Base-by-base conservation (phyloP, 495 filamentous ascomycete species). In the Penicillium paradoxum region DNA sequence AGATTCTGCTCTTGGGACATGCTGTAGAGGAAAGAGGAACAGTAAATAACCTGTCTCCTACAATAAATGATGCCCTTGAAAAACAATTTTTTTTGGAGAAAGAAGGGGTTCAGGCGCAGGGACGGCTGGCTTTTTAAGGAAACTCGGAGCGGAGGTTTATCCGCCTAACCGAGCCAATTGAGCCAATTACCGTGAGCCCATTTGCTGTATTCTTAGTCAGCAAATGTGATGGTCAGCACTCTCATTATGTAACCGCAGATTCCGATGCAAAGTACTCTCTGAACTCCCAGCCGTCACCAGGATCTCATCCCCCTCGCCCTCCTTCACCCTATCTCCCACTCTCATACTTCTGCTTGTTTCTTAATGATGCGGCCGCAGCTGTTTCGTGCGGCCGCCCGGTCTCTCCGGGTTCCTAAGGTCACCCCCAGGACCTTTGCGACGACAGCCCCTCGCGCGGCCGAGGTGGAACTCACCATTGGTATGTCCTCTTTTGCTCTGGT, bases 381-480 rank as follows among this genome's bases (percentile, higher is more conserved):
- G 72, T 79, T 85, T 72, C 87, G 89, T 79, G 88, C 88, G 81
- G 82, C 89, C 79, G 84, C 83, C 79, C 87, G 89, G 80, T 83
- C 84, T 62, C 77, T 81, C 74, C 81, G 80, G 72, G 79, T 81
- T 54, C 67, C 75, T 63, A 79, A 75, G 72, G 74, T 75, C 74
- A 79, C 79, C 73, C 77, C 79, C 63, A 81, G 88, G 71, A 72
- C 83, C 62, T 93, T 96, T 80, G 80, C 83, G 67, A 83, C 86
- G 57, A 87, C 87, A 58, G 58, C 80, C 47, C 78, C 73, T 70
- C 82, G 88, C 66, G 77, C 77, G 57, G 90, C 91, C 51, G 90
- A 96, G 79, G 91, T 96, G 62, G 88, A 95, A 82, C 84, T 96
- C 64, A 96, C 91, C 59, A 84, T 96, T 77, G 90, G 90, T 93